Evolutionary conservation across 306 rosid genomes (phyloP).

Genomic region (Pterocarpus santalinus): DNA sequence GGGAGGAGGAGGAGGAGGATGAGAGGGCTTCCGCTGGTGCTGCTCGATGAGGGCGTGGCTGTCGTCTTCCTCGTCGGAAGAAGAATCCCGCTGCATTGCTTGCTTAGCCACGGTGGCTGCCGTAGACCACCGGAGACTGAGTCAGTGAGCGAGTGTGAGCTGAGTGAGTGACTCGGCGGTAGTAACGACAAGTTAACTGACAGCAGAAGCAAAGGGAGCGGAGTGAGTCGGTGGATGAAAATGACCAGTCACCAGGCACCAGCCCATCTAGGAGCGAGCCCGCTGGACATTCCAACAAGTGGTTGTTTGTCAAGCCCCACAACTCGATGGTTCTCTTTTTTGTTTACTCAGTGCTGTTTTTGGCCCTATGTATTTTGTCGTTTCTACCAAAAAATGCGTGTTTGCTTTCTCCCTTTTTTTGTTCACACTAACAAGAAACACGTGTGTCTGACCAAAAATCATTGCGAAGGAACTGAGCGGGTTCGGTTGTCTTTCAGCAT

Average conservation of each 20-base stretch:
- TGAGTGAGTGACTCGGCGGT: neutral
- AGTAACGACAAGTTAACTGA: neutral
- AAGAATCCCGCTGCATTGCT: constrained; percentile 65
- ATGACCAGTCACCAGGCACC: constrained; percentile 38
- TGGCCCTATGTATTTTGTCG: no score
- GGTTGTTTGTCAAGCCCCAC: neutral
- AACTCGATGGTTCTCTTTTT: neutral
- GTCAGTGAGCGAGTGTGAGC: neutral
- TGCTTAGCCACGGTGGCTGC: constrained; percentile 25
- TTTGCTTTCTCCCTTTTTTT: no score
- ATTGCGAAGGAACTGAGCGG: no score
- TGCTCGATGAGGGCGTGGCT: constrained; percentile 62
- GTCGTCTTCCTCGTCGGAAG: constrained; percentile 80
- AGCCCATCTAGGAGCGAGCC: constrained; percentile 40
- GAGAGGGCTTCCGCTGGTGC: constrained; percentile 54
- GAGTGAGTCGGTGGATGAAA: constrained; percentile 8
- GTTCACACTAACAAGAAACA: no score
- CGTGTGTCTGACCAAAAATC: no score
- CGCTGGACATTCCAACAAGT: neutral
- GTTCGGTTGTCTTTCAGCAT: no score
- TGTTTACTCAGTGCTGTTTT: no score
- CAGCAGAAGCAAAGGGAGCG: neutral
- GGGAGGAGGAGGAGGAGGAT: constrained; percentile 17
- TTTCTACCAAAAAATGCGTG: no score
- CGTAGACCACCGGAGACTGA: constrained; percentile 4